phyloP scores from a whole-genome alignment of 208 protist species.

The Leishmania lainsoni region DNA sequence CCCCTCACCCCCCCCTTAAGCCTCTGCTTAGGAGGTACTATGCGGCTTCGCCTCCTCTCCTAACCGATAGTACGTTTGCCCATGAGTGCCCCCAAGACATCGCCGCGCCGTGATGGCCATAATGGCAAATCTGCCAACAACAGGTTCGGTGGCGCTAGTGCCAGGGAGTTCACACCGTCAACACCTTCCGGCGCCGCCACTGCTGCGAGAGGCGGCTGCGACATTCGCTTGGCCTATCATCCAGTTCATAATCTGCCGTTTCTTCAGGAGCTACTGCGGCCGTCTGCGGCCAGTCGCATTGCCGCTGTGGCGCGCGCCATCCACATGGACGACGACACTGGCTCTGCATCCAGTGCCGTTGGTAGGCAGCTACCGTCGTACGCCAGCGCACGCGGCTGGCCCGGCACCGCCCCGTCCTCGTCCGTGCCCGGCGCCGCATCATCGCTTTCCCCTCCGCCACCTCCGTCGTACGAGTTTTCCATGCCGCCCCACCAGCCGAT shows the following conservation, averaged over 20 bases:
- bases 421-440: neutral
- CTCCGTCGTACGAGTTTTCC: conserved; percentile 5
- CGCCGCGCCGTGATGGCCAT: neutral
- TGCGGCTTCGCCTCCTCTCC: neutral
- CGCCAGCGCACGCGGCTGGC: neutral
- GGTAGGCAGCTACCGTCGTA: neutral
- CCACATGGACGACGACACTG: conserved; percentile 4
- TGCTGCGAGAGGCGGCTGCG: neutral
- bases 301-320: conserved; percentile 14
- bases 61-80: neutral
- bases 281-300: conserved; percentile 20
- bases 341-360: neutral
- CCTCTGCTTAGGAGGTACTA: neutral
- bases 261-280: conserved; percentile 27
- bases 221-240: conserved; percentile 6
- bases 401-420: neutral
- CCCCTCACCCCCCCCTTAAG: neutral
- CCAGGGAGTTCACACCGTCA: too few relatives aligned
- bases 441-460: conserved; percentile 6
- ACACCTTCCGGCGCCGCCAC: too few relatives aligned
- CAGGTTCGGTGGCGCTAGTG: neutral
- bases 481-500: neutral
- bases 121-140: neutral
- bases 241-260: conserved; percentile 9
- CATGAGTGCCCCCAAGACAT: conserved; percentile 11